Evolutionary conservation across 352 stramenopile species (phyloP).

Genomic region (Phytophthora fragariae): DNA sequence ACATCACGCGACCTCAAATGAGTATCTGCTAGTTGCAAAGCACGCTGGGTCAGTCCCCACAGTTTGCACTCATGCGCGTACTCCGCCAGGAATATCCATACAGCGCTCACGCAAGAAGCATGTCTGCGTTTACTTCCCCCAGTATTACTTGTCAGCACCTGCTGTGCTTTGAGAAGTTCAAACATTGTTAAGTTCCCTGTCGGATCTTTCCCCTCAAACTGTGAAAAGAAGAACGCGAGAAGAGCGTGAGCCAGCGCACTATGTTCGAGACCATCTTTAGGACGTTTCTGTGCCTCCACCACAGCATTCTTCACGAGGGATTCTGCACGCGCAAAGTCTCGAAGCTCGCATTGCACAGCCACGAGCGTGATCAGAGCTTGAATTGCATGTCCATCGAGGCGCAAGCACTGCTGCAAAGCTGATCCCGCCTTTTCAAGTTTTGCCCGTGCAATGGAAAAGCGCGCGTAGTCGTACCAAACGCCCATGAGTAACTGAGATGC

Average conservation of each 20-base stretch:
- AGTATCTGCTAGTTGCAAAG: slow-evolving; percentile 53
- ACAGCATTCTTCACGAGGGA: slow-evolving; percentile 56
- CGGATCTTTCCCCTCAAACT: slow-evolving; percentile 46
- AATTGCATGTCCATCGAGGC: slow-evolving; percentile 51
- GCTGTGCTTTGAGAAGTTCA: slow-evolving; percentile 70
- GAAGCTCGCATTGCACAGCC: slow-evolving; percentile 67
- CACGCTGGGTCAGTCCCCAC: slow-evolving; percentile 35
- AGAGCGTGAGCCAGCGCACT: slow-evolving; percentile 63
- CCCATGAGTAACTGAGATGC: slow-evolving; percentile 30
- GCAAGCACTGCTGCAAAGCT: slow-evolving; percentile 66
- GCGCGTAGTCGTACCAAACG: slow-evolving; percentile 75
- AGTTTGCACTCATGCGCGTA: slow-evolving; percentile 58
- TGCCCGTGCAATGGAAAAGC: slow-evolving; percentile 57
- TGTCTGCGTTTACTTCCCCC: slow-evolving; percentile 18
- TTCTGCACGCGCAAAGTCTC: slow-evolving; percentile 56
- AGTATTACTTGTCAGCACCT: slow-evolving; percentile 36
- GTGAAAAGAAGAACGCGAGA: slow-evolving; percentile 64
- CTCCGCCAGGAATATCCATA: slow-evolving; percentile 71
- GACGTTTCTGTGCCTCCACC: slow-evolving; percentile 19
- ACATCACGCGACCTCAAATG: slow-evolving; percentile 46
- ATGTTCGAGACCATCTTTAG: slow-evolving; percentile 14
- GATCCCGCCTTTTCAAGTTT: slow-evolving; percentile 65
- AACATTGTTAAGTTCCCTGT: slow-evolving; percentile 74
- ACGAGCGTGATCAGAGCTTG: slow-evolving; percentile 57
- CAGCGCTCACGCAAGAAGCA: slow-evolving; percentile 45